A percentile compares a stretch with the other conserved stretches of the same genome.
Conservation (phyloP, 768 basidiomycete genomes). For the Symmetrospora coprosmae region DNA sequence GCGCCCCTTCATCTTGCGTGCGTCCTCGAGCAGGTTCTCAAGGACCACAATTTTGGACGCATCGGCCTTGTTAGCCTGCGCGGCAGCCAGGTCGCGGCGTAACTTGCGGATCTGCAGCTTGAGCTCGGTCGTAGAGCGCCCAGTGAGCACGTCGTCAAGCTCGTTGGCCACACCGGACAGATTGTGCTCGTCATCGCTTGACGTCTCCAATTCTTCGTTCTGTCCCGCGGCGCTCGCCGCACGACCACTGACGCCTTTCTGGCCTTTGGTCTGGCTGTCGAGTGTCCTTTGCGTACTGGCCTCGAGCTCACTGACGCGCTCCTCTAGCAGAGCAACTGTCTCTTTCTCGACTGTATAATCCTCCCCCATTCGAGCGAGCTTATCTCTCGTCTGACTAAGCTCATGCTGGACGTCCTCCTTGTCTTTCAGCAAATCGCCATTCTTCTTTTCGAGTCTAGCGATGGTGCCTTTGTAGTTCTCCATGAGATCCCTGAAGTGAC, state of each 20-base stretch:
- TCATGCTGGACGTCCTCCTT: conserved; percentile 58
- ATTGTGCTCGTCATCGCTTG: conserved; percentile 37
- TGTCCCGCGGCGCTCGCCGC: conserved; percentile 34
- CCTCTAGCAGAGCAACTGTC: conserved; percentile 74
- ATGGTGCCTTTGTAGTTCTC: conserved; percentile 85
- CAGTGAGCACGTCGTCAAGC: conserved; percentile 68
- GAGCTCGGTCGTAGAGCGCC: conserved; percentile 78
- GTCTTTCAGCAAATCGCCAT: conserved; percentile 53
- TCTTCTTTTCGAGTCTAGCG: conserved; percentile 59
- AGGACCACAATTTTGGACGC: conserved; percentile 65
- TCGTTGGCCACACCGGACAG: conserved; percentile 59
- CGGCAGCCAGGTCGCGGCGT: conserved; percentile 61
- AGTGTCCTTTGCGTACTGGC: conserved; percentile 44
- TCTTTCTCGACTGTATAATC: conserved; percentile 64
- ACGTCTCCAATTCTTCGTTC: too few relatives aligned
- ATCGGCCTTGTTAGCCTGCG: conserved; percentile 61
- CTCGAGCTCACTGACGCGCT: conserved; percentile 76
- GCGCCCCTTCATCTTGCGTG: conserved; percentile 72
- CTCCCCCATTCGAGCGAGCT: conserved; percentile 45
- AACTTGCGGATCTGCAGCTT: conserved; percentile 74
- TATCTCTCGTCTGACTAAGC: conserved; percentile 63
- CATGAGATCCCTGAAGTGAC: conserved; percentile 72
- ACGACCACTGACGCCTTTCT: neutral
- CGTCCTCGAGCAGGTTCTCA: conserved; percentile 80
- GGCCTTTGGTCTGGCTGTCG: conserved; percentile 22